Percentiles rank a stretch among this genome's conserved stretches.
These are phyloP conservation scores for Oryza australiensis DNA, from an alignment of 176 grass and related monocot genomes.

Conservation along the genomic window DNA sequence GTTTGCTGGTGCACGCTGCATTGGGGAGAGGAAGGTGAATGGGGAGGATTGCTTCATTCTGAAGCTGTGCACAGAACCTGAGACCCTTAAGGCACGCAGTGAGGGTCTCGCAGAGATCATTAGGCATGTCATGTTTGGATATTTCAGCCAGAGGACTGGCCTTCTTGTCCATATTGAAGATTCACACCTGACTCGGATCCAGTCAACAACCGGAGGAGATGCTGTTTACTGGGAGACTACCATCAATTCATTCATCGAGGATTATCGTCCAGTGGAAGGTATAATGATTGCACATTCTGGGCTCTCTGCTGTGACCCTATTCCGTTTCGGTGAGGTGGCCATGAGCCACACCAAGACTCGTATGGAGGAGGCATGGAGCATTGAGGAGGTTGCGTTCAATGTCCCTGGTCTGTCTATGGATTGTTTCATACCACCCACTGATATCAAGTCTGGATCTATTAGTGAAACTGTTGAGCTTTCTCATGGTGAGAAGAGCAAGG, in stretches of 20 bases:
- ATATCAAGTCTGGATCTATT: constrained; percentile 65
- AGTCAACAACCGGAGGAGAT: constrained; percentile 53
- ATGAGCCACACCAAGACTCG: constrained; percentile 79
- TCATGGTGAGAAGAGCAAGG: constrained; percentile 46
- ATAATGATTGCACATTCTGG: constrained; percentile 72
- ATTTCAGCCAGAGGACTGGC: constrained; percentile 77
- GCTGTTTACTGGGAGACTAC: constrained; percentile 72
- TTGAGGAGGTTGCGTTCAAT: constrained; percentile 82
- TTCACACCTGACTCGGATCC: constrained; percentile 69
- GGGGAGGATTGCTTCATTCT: constrained; percentile 81
- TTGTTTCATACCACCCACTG: constrained; percentile 76
- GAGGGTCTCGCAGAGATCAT: constrained; percentile 64
- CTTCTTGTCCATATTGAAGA: constrained; percentile 77
- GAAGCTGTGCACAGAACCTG: constrained; percentile 55
- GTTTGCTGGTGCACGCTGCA: constrained; percentile 64
- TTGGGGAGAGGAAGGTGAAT: constrained; percentile 70
- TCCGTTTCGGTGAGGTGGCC: constrained; percentile 75
- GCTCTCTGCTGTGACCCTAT: constrained; percentile 60
- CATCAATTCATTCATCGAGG: constrained; percentile 63
- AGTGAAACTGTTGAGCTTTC: constrained; percentile 50
- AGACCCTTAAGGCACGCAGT: constrained; percentile 54
- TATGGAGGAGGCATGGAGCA: constrained; percentile 84
- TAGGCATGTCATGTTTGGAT: constrained; percentile 68
- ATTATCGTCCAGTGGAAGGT: constrained; percentile 74
- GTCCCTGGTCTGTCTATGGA: constrained; percentile 70